A percentile compares a stretch with the other conserved stretches of the same genome.
phyloP scores from a whole-genome alignment of 306 rosid genomes.

The Vicia villosa region DNA sequence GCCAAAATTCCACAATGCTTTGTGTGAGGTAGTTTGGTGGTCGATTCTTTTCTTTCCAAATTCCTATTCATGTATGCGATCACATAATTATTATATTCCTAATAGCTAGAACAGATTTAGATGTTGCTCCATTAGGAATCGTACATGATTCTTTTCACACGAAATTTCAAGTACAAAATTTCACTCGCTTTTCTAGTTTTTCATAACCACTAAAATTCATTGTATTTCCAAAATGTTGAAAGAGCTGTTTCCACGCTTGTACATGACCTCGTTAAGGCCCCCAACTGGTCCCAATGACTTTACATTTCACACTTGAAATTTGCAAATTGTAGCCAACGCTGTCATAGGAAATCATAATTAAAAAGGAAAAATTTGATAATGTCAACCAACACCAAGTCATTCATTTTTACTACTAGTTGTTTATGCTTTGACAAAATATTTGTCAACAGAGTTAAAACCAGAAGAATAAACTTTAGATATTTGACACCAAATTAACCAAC shows the following conservation, averaged over 20 bases:
- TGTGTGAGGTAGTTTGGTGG: slow-evolving; percentile 23
- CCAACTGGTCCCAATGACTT: slow-evolving; percentile 21
- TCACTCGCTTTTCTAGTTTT: neutral
- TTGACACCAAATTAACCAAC: slow-evolving; percentile 11
- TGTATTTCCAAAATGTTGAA: slow-evolving; percentile 9
- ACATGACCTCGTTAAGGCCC: too few relatives aligned
- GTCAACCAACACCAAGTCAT: slow-evolving; percentile 28
- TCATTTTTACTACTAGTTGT: neutral
- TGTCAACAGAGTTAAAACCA: slow-evolving; percentile 29
- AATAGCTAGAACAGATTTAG: neutral
- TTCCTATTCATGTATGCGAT: neutral
- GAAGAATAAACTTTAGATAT: neutral
- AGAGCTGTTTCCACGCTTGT: slow-evolving; percentile 37
- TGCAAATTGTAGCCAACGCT: neutral
- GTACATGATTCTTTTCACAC: neutral
- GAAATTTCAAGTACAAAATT: neutral
- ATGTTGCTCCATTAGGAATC: neutral
- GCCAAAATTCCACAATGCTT: slow-evolving; percentile 34
- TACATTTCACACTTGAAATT: slow-evolving; percentile 32
- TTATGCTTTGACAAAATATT: neutral
- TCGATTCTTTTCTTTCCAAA: slow-evolving; percentile 40
- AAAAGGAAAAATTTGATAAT: neutral
- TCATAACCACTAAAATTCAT: neutral
- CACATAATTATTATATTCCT: neutral
- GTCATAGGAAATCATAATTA: slow-evolving; percentile 31